phyloP scores from a whole-genome alignment of 78 protist genomes.

The Dictyostelium firmibasis region DNA sequence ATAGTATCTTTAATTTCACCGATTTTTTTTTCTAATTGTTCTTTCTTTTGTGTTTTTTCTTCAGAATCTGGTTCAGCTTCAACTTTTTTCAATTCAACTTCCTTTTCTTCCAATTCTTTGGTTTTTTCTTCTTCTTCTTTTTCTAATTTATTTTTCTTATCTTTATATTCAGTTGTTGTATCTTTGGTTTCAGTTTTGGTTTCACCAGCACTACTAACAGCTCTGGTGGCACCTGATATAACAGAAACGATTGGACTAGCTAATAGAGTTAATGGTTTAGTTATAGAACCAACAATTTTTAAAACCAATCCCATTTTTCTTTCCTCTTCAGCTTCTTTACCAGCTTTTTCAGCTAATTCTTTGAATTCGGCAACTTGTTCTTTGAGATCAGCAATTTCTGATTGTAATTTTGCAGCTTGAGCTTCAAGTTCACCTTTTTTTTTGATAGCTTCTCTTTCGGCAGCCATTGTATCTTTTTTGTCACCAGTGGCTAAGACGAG shows the following conservation, averaged over 20 bases:
- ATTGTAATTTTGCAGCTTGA: background rate
- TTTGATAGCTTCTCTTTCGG: background rate
- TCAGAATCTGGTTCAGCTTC: background rate
- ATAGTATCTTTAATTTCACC: background rate
- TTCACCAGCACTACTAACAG: background rate
- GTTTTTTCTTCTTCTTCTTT: background rate
- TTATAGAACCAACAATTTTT: background rate
- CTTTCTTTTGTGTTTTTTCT: background rate
- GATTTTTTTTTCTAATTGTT: background rate
- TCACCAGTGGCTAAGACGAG: background rate
- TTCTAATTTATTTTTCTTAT: background rate
- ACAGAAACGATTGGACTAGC: background rate
- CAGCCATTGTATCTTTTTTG: background rate
- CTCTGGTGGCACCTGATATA: background rate
- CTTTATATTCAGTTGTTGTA: background rate
- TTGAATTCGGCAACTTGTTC: background rate
- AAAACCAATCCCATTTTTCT: background rate
- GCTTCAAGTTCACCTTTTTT: background rate
- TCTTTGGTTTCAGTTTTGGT: background rate
- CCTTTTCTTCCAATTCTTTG: background rate
- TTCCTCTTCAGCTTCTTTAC: background rate
- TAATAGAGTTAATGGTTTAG: background rate
- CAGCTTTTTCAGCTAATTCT: background rate
- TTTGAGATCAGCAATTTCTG: background rate
- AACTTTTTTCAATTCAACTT: background rate